Base-by-base conservation (phyloP, 306 rosid genomes). In the Abrus pulchellus region DNA sequence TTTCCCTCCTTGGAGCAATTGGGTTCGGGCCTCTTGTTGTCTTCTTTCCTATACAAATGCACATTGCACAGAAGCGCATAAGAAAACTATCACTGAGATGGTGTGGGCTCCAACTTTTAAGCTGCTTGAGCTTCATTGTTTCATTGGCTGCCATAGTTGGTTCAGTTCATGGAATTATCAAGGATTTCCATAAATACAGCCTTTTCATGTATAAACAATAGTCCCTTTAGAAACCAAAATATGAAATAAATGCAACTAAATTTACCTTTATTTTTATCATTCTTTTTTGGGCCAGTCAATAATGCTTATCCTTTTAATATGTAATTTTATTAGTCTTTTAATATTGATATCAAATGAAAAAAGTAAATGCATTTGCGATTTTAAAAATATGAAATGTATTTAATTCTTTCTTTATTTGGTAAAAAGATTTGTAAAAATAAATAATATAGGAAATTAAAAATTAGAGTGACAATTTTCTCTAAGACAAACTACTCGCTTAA, bases 21-120 rank as follows among this genome's bases (percentile, higher is more conserved):
- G 94, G 91, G 29, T 91, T 86, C 36, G 90, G 90, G 79, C 93
- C 93, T 2, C 83, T 89, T 0, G 88, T 85, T 3, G 94, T 93
- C 0, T 89, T 87, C 71, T 84, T 93, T 59, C 97, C 94, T 0
- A 38, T 93, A 74, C 86, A 91, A 87, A 91, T 91, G 97, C 90
- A 88, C 79, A 90, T 90, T 48, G 83, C 78, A 9, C 94, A 83
- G 55, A 83, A 80, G 50, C 75, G 72, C 61, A 89, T 92, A 32
- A 75, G 1, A 14, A 79, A 34, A 32, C 27, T 62, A 12, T 85
- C 93, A 32, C 2, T 61, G 43, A 78, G 43, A 72, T 93, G 97
- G 97, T 53, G 86, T 4, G 59, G 49, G 9, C 86, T 93, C 5
- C 93, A 93, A 57, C 43, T 90, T 29, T 55, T 91, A 36, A 91